Conservation (phyloP, 2,329 filamentous ascomycete species). For the Pseudopyrenochaeta lycopersici region DNA sequence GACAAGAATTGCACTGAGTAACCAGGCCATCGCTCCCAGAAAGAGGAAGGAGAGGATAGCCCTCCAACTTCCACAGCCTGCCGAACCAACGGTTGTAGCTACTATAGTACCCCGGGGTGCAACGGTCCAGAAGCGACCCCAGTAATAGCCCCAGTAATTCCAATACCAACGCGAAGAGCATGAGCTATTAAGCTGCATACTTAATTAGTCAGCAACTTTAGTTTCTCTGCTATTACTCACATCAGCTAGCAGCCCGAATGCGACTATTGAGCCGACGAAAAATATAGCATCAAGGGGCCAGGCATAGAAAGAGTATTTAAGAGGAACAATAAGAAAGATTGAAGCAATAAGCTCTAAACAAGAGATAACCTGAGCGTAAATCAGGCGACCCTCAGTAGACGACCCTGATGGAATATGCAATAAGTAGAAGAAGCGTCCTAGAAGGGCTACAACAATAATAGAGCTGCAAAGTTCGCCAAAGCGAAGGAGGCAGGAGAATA, state of each 20-base stretch:
- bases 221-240: conserved; percentile 5
- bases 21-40: conserved; percentile 10
- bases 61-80: conserved; percentile 8
- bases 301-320: conserved; percentile 17
- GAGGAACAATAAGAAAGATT: conserved; percentile 9
- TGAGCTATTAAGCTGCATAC: conserved; percentile 13
- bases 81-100: not conserved
- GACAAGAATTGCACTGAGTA: conserved; percentile 14
- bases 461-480: conserved; percentile 10
- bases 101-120: not conserved
- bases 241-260: conserved; percentile 15
- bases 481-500: conserved; percentile 12
- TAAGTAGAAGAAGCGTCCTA: conserved; percentile 17
- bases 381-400: conserved; percentile 8
- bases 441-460: conserved; percentile 14
- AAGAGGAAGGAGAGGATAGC: conserved; percentile 15
- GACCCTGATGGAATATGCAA: conserved; percentile 1
- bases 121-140: conserved; percentile 19
- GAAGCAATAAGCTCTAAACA: conserved; percentile 9
- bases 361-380: conserved; percentile 18
- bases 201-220: conserved; percentile 3
- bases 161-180: conserved; percentile 16
- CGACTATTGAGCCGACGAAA: conserved; percentile 17
- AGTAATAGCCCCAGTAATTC: conserved; percentile 19
- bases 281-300: conserved; percentile 13